Base-by-base conservation (phyloP, 2,329 filamentous ascomycete species). In the Hymenoscyphus albidus region DNA sequence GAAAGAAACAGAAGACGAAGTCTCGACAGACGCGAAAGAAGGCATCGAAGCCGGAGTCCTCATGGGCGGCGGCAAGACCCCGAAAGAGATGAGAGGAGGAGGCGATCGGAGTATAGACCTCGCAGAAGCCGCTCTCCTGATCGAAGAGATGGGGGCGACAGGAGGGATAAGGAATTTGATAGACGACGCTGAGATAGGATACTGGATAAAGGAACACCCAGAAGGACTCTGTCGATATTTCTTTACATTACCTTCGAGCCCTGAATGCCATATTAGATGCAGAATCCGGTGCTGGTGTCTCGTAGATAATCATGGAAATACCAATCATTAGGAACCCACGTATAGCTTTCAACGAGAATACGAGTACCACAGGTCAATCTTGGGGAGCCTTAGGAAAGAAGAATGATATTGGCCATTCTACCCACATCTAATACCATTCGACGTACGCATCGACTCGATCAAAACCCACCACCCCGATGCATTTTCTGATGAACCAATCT, bases 41-140 rank as follows among this genome's bases (percentile, higher is more conserved):
- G 66, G 68, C 58, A 73, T 65, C 70, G 72, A 60, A 69, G 69
- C 59, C 67, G 73, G 65, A 75, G 74, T 63, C 69, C 71, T 7
- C 71, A 75, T 27, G 69, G 71, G 54, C 64, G 68, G n/a, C 71
- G 71, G 59, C 59, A 68, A 12, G 73, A 71, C 55, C 63, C 68
- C 16, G 69, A 76, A 48, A 67, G 63, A 58, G 67, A 71, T 31
- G 65, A 71, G 42, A 64, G 66, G 12, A 61, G 65, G 54, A 63
- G 64, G 44, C 62, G 66, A 32, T 35, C 42, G n/a, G 63, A 67
- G 14, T 62, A 63, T 44, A 68, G 55, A 44, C 27, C 64, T n/a
- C 59, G 64, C 14, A 51, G 67, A 40, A 67, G 68, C 56, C 55
- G 64, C 38, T 65, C 64, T 12, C 66, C 59, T 44, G 62, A 64